These are phyloP conservation scores for Solanum ossicruentum DNA, from an alignment of 257 asterid genomes.

Conservation along the genomic window DNA sequence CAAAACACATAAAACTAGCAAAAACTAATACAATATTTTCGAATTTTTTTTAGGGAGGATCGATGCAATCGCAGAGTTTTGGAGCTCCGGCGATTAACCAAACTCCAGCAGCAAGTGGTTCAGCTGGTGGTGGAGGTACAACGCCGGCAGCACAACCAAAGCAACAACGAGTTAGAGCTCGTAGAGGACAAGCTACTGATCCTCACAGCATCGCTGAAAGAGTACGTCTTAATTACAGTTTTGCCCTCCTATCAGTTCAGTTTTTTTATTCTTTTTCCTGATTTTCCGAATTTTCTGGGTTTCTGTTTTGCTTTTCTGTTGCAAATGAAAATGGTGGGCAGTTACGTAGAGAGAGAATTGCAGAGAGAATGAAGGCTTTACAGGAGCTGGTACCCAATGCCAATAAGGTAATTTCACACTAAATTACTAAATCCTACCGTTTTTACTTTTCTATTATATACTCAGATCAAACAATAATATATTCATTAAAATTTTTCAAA, in stretches of 20 bases:
- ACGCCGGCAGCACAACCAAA: constrained; percentile 57
- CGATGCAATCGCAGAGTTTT: constrained; percentile 31
- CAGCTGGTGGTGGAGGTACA: constrained; percentile 17
- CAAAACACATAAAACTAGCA: neutral
- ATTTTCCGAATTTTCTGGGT: constrained; percentile 9
- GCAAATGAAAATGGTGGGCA: constrained; percentile 25
- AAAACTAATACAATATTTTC: neutral
- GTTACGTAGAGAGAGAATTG: constrained; percentile 98
- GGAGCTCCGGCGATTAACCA: constrained; percentile 30
- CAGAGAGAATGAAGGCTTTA: constrained; percentile 87
- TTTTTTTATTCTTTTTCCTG: neutral
- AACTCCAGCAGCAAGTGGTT: constrained; percentile 41
- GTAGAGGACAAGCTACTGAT: constrained; percentile 98
- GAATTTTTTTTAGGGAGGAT: neutral
- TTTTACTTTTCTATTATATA: neutral
- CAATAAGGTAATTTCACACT: constrained; percentile 47
- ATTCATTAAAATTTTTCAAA: no score
- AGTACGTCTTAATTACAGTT: constrained; percentile 34
- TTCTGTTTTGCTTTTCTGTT: constrained; percentile 1
- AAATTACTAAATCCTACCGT: neutral
- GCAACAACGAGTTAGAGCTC: constrained; percentile 88
- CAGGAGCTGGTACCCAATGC: constrained; percentile 94
- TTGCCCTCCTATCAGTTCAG: neutral
- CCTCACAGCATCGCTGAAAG: constrained; percentile 98
- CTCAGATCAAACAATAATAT: no score